Evolutionary conservation across 1,284 basidiomycete species (phyloP).

Genomic region (Pyrrhoderma noxium): DNA sequence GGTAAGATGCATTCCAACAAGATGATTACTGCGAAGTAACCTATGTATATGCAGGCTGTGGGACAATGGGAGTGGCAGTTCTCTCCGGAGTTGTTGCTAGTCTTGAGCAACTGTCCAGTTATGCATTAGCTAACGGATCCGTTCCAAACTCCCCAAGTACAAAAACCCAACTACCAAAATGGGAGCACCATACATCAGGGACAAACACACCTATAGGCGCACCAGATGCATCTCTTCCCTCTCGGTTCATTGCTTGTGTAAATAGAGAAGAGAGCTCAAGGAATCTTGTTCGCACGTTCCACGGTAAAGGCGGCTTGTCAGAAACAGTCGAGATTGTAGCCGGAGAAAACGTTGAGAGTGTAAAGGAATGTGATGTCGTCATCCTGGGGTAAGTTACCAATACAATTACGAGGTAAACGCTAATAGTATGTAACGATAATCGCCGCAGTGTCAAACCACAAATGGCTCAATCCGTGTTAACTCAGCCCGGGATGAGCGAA

Average conservation of each 20-base stretch:
- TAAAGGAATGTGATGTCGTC: conserved; percentile 74
- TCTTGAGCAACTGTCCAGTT: conserved; percentile 41
- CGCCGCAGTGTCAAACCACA: conserved; percentile 87
- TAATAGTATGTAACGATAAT: neutral
- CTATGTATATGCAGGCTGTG: conserved; percentile 64
- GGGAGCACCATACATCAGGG: conserved; percentile 81
- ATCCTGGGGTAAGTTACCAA: conserved; percentile 66
- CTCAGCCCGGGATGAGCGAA: conserved; percentile 75
- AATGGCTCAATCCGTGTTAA: conserved; percentile 71
- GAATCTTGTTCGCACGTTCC: conserved; percentile 63
- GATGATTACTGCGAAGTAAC: neutral
- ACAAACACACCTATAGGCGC: conserved; percentile 66
- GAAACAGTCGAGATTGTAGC: conserved; percentile 63
- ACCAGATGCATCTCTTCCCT: conserved; percentile 65
- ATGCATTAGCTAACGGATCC: conserved; percentile 22
- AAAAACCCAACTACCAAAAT: conserved; percentile 36
- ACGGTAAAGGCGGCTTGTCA: conserved; percentile 47
- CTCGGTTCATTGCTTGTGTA: conserved; percentile 88
- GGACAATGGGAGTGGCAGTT: conserved; percentile 97
- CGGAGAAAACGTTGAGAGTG: conserved; percentile 69
- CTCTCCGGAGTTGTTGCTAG: conserved; percentile 84
- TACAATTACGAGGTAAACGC: neutral
- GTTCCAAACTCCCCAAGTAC: conserved; percentile 7
- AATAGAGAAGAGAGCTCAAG: conserved; percentile 70
- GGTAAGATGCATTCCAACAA: conserved; percentile 21